Base-by-base conservation (phyloP, 2,329 filamentous ascomycete species). In the Diaporthe batatas region DNA sequence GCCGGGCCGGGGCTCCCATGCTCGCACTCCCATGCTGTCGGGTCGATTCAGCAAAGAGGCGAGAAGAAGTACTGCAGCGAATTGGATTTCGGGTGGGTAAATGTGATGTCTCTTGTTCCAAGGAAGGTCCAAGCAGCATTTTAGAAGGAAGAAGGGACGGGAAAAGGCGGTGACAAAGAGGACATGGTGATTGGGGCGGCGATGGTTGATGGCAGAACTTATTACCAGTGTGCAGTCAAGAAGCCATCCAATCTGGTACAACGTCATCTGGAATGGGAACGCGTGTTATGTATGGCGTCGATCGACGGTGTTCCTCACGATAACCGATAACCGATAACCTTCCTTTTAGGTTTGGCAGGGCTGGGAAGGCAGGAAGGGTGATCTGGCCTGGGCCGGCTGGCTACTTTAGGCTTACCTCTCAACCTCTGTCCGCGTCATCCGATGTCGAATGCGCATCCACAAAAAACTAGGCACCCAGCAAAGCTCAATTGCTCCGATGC, bases 311-410 rank as follows among this genome's bases (percentile, higher is more conserved):
- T 36, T 59, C 23, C 32, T 54, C 34, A 62, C n/a, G n/a, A n/a
- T n/a, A n/a, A n/a, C n/a, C n/a, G n/a, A n/a, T 29, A 29, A 29
- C 29, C 49, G 34, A 62, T 70, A 64, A 70, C 68, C 68, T 70
- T 70, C 55, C 68, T 70, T 70, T 62, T 70, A 70, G 55, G 44
- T 70, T 70, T 54, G 55, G 55, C 53, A 62, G 47, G 68, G 47
- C 55, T 70, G 55, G 54, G 23, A 47, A 44, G 29, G 47, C 62
- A 47, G 54, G 23, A 47, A 44, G 29, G 32, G 29, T 14, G 14
- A 36, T 53, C 44, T 65, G 42, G 34, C 29, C 44, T 53, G 44
- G 6, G 5, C 23, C 29, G 62, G 29, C 29, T 29, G 2, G 5
- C 29, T 29, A 29, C 5, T 29, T 21, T 54, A 25, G 44, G 55